Percentiles rank a stretch among this genome's conserved stretches.
These are phyloP conservation scores for Thamnidium elegans DNA, from an alignment of 192 early-diverging fungal species.

Conservation along the genomic window DNA sequence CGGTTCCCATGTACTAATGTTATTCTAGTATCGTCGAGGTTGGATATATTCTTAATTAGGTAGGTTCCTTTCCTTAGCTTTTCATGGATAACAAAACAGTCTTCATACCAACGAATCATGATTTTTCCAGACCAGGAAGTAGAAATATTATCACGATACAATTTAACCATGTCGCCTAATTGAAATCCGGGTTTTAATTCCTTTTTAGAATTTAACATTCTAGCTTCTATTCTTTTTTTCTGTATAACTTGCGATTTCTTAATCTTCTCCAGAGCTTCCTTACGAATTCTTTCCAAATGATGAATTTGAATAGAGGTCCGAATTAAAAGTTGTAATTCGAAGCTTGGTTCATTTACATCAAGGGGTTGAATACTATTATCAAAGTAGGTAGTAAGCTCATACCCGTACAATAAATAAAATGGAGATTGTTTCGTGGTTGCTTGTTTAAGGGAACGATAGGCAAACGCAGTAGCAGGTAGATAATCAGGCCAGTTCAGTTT, in stretches of 20 bases:
- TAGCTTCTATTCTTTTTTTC: background rate
- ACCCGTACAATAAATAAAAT: background rate
- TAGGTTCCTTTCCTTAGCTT: background rate
- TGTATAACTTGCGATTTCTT: background rate
- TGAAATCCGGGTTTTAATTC: background rate
- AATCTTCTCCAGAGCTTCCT: background rate
- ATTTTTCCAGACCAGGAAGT: slow-evolving; percentile 7
- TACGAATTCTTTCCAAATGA: background rate
- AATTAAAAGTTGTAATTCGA: background rate
- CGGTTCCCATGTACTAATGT: background rate
- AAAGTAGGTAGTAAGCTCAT: background rate
- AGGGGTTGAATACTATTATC: background rate
- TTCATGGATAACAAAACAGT: background rate
- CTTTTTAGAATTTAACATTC: background rate
- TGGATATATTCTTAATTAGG: background rate
- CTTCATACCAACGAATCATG: background rate
- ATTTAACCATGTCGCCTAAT: background rate
- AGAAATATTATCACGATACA: background rate
- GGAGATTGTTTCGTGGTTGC: slow-evolving; percentile 3
- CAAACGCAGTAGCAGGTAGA: background rate
- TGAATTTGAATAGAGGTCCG: background rate
- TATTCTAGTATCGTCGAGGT: background rate
- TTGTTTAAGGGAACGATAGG: background rate
- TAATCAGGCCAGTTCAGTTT: background rate
- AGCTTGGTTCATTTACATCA: slow-evolving; percentile 1